Base-by-base conservation (phyloP, 1,284 basidiomycete genomes). In the Microbotryomycetes sp. region DNA sequence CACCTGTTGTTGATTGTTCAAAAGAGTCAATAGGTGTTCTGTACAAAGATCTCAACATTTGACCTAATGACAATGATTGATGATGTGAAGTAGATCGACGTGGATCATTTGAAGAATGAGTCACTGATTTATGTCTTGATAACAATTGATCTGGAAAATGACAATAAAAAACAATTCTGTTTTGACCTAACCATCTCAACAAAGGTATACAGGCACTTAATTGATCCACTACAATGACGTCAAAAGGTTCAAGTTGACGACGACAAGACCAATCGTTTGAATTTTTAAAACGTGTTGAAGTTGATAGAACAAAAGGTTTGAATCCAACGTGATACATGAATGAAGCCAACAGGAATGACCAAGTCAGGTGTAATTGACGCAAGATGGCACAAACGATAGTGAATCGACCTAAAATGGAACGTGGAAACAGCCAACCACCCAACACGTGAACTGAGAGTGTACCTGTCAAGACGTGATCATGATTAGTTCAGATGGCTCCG, bases 141-240 rank as follows among this genome's bases (percentile, higher is more conserved):
- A 96, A 81, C 0, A 96, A 79, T 74, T 93, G 92, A 77, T 97
- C 92, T 0, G 96, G 94, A 72, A 97, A 98, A 76, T 98, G 94
- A 71, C 92, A 96, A 76, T 98, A 98, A 77, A 97, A 98, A 19
- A 98, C 84, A 26, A 96, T 87, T 1, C 89, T 84, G 12, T 84
- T 89, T 14, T 80, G 79, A 3, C 81, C 82, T 12, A 89, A 74
- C 56, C 80, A 75, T 15, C 89, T 82, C 1, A 98, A 80, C 64
- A 94, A 79, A 0, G 94, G 94, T 22, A 97, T 81, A 63, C 88
- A 91, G 2, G 91, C 90, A 1, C 90, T 90, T 23, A 97, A 84
- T 75, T 97, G 94, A 77, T 98, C 96, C 19, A 97, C 87, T 63
- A 98, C 86, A 78, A 87, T 93, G 29, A 97, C 84, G 73, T 98